Conservation (phyloP, 176 grass and related monocot genomes). For the Aegilops speltoides region DNA sequence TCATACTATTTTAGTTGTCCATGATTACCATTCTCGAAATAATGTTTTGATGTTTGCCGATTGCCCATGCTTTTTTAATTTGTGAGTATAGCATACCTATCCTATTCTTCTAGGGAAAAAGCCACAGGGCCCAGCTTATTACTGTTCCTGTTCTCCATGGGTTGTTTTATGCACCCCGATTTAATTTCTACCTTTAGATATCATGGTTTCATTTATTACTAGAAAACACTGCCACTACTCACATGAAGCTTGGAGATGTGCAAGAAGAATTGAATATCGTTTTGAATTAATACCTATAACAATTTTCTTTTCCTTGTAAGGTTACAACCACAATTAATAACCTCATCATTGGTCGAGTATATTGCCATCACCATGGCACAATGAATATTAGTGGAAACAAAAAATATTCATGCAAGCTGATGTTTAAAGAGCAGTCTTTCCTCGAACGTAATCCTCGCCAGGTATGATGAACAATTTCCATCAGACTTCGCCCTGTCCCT, state of each 20-base stretch:
- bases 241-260: not conserved
- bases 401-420: slow-evolving; percentile 76
- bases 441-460: slow-evolving; percentile 78
- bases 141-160: not conserved
- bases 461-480: slow-evolving; percentile 42
- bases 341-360: slow-evolving; percentile 84
- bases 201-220: slow-evolving; percentile 2
- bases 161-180: not conserved
- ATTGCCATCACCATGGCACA: slow-evolving; percentile 82
- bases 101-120: not conserved
- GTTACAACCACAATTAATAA: slow-evolving; percentile 88
- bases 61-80: not conserved
- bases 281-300: slow-evolving; percentile 1
- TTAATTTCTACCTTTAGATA: slow-evolving; percentile 23
- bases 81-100: not conserved
- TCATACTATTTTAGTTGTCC: not conserved
- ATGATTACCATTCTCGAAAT: not conserved
- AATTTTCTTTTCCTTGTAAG: slow-evolving; percentile 43
- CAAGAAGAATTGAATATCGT: not conserved
- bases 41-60: not conserved
- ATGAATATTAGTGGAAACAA: slow-evolving; percentile 78
- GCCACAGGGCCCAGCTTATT: not conserved
- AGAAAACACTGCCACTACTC: not conserved
- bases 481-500: not conserved
- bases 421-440: slow-evolving; percentile 86